These are phyloP conservation scores for Erysimum pusillum DNA, from an alignment of 441 rosid genomes.

Conservation along the genomic window DNA sequence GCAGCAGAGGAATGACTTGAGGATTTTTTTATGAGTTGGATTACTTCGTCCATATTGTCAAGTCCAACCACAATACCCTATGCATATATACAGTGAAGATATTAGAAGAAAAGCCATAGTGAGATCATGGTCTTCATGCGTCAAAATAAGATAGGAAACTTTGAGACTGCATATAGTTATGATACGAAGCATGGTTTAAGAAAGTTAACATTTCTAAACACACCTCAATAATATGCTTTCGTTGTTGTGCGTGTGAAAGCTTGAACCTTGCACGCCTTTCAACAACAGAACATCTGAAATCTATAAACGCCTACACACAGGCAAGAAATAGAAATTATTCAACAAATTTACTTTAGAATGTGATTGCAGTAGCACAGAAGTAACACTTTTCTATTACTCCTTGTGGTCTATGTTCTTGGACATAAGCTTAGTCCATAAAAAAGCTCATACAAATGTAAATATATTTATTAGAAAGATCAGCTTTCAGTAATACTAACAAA, in stretches of 20 bases:
- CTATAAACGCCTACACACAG: constrained; percentile 79
- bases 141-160: background rate
- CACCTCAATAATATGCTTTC: constrained; percentile 94
- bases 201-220: constrained; percentile 35
- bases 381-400: constrained; percentile 23
- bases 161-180: too few relatives aligned
- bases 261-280: constrained; percentile 89
- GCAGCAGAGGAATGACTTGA: constrained; percentile 78
- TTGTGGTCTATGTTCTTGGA: constrained; percentile 15
- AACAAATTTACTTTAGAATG: background rate
- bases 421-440: constrained; percentile 20
- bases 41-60: constrained; percentile 82
- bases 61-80: constrained; percentile 92
- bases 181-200: constrained; percentile 1
- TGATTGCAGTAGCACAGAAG: constrained; percentile 5
- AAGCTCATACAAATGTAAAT: background rate
- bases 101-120: constrained; percentile 8
- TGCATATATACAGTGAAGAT: constrained; percentile 27
- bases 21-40: constrained; percentile 68
- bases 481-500: constrained; percentile 19
- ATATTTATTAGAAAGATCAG: background rate
- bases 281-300: constrained; percentile 90
- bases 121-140: constrained; percentile 25
- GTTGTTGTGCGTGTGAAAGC: constrained; percentile 87
- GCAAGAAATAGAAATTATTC: constrained; percentile 23